Base-by-base conservation (phyloP, 768 basidiomycete genomes). In the Panellus pusillus region DNA sequence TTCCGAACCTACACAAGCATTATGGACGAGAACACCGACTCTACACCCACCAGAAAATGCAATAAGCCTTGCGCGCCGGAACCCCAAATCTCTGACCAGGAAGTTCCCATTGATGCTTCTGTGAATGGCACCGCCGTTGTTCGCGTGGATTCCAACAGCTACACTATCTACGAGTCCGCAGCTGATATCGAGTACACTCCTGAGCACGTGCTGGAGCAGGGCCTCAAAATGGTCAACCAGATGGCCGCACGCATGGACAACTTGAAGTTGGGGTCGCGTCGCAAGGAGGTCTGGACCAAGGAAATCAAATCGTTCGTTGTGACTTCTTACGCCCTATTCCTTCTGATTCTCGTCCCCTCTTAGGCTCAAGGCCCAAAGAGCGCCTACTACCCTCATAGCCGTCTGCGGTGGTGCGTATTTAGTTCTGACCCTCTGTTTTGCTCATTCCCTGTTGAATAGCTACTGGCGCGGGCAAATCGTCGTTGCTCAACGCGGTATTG, bases 391-490 rank as follows among this genome's bases (percentile, higher is more conserved):
- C 13, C 67, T 85, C 58, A 84, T 84, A 53, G 83, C 84, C n/a
- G 75, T 86, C 7, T 85, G 83, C 54, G 83, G 84, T 42, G 82
- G 81, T 80, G 64, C 27, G 72, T 63, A 7, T 15, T 37, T 31
- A 38, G n/a, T 45, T 42, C 17, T 32, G 3, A 24, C 24, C 24
- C 39, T 18, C n/a, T 24, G n/a, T 9, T 24, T 35, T 36, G 2
- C 35, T 48, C n/a, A 47, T 20, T 31, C 17, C 31, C 4, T 29
- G 15, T 52, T 48, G 32, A 44, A 32, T 51, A 83, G 82, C 78
- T 6, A 84, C 82, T 7, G 82, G 83, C 9, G 80, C 82, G 0
- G 83, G 83, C 12, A 84, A 85, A 68, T 82, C 80, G 0, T 84
- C 82, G 1, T 74, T 80, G 32, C 61, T 85, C 37, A 86, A 85